phyloP scores from a whole-genome alignment of 768 basidiomycete species.

The Cystobasidium tubakii region DNA sequence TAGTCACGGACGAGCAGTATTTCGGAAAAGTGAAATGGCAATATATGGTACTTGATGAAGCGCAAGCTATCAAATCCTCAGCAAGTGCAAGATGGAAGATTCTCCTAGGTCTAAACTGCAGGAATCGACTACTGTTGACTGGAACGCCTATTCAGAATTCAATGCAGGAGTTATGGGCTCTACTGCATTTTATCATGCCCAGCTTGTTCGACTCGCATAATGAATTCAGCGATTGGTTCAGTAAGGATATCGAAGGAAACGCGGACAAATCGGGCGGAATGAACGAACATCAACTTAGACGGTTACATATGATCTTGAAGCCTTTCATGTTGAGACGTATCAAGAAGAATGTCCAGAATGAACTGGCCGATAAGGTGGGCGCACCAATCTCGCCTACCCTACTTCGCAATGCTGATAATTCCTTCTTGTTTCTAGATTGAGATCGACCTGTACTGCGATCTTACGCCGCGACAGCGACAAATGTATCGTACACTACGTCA shows the following conservation, averaged over 20 bases:
- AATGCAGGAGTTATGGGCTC: constrained; percentile 99
- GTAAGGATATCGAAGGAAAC: constrained; percentile 95
- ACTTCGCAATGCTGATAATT: too few species aligned
- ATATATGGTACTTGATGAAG: constrained; percentile 99
- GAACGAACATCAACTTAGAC: constrained; percentile 88
- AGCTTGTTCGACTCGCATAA: constrained; percentile 97
- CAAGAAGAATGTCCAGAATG: constrained; percentile 98
- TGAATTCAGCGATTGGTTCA: constrained; percentile 99
- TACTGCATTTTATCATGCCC: constrained; percentile 99
- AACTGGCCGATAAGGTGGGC: constrained; percentile 91
- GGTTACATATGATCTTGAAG: constrained; percentile 96
- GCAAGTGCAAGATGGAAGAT: constrained; percentile 96
- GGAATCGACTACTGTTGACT: constrained; percentile 87
- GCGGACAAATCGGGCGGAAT: constrained; percentile 75
- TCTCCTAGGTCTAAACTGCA: constrained; percentile 85
- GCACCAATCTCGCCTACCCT: too few species aligned
- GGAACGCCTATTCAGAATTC: constrained; percentile 99
- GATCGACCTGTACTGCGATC: constrained; percentile 85
- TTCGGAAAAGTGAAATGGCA: constrained; percentile 98
- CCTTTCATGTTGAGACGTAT: constrained; percentile 98
- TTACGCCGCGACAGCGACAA: constrained; percentile 83
- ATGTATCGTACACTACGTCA: constrained; percentile 84
- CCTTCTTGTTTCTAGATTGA: constrained; percentile 65
- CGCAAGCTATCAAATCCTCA: constrained; percentile 98
- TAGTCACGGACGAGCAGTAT: constrained; percentile 94